A percentile compares a stretch with the other conserved stretches of the same genome.
Conservation (phyloP, 768 basidiomycete species). For the Austroboletus eburneus region DNA sequence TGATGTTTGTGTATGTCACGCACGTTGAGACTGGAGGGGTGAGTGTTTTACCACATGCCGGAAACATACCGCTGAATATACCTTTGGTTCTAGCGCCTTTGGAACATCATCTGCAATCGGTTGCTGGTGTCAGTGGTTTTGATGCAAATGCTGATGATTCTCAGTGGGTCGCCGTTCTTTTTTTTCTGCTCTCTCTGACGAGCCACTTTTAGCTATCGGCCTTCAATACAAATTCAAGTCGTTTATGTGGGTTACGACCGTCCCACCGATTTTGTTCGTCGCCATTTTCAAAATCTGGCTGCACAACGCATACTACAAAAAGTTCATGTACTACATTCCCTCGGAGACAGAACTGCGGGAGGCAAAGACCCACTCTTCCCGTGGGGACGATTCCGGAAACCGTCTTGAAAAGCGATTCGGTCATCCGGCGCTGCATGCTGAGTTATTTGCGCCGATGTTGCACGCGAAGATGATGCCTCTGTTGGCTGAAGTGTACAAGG, state of each 20-base stretch:
- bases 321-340: constrained; percentile 84
- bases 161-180: constrained; percentile 56
- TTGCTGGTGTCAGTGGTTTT: constrained; percentile 71
- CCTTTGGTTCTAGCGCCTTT: constrained; percentile 58
- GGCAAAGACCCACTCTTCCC: constrained; percentile 74
- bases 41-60: constrained; percentile 29
- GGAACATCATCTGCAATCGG: constrained; percentile 93
- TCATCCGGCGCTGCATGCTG: constrained; percentile 84
- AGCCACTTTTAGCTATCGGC: constrained; percentile 61
- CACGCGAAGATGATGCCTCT: constrained; percentile 83
- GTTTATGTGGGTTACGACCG: constrained; percentile 76
- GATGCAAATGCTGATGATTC: constrained; percentile 84
- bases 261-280: constrained; percentile 83
- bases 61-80: not conserved
- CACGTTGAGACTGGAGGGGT: constrained; percentile 93
- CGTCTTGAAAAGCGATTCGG: constrained; percentile 90
- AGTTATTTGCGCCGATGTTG: constrained; percentile 85
- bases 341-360: constrained; percentile 68
- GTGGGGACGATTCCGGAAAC: constrained; percentile 65
- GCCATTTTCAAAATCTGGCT: constrained; percentile 83
- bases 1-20: constrained; percentile 91
- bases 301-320: constrained; percentile 56
- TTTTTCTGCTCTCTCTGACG: not conserved
- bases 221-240: constrained; percentile 71
- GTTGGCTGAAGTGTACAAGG: constrained; percentile 69